These are phyloP conservation scores for Podospora pseudoanserina DNA, from an alignment of 495 filamentous ascomycete genomes.

Conservation along the genomic window DNA sequence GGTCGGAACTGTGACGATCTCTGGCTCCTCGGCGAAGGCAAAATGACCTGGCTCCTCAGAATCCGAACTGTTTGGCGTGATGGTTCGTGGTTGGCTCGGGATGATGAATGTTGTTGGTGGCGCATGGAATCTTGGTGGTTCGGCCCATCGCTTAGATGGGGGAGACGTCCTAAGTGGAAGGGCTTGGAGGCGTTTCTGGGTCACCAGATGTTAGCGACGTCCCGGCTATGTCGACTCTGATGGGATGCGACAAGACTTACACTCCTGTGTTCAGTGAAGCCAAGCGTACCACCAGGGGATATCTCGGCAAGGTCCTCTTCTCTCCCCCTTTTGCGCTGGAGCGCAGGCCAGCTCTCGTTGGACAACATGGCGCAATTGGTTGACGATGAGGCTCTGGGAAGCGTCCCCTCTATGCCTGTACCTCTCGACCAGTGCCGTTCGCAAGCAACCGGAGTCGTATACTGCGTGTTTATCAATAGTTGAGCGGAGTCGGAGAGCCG, in stretches of 20 bases:
- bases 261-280: slow-evolving; percentile 48
- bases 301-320: slow-evolving; percentile 35
- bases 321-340: slow-evolving; percentile 30
- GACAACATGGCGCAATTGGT: slow-evolving; percentile 14
- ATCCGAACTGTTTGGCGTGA: slow-evolving; percentile 37
- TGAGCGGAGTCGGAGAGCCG: not conserved
- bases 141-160: slow-evolving; percentile 38
- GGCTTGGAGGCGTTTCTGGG: slow-evolving; percentile 47
- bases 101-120: slow-evolving; percentile 19
- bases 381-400: not conserved
- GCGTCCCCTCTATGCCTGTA: not conserved
- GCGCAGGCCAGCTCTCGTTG: slow-evolving; percentile 23
- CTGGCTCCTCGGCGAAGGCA: slow-evolving; percentile 30
- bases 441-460: not conserved
- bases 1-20: slow-evolving; percentile 13
- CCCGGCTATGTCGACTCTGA: not conserved
- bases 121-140: slow-evolving; percentile 31
- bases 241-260: slow-evolving; percentile 30
- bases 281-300: slow-evolving; percentile 26
- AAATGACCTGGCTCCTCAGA: slow-evolving; percentile 30
- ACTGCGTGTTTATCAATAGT: not conserved
- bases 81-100: slow-evolving; percentile 25
- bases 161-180: slow-evolving; percentile 44
- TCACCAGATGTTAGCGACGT: slow-evolving; percentile 12
- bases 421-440: not conserved